Conservation (phyloP, 2,329 filamentous ascomycete species). For the Lizonia empirigonia region DNA sequence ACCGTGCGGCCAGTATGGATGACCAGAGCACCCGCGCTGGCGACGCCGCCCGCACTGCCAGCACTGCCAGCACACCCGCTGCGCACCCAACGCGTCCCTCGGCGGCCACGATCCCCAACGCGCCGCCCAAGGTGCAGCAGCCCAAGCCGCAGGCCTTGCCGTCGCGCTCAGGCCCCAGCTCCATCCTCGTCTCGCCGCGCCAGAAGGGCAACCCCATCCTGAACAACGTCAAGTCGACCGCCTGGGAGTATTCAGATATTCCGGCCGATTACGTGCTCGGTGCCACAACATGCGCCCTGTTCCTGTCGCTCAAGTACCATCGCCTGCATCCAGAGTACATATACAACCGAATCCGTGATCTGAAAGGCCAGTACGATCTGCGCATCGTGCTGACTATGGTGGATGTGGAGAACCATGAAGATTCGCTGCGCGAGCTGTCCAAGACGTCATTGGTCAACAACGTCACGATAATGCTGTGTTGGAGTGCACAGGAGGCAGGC, state of each 20-base stretch:
- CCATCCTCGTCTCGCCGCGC: conserved; percentile 86
- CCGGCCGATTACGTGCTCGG: conserved; percentile 91
- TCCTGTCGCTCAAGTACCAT: conserved; percentile 95
- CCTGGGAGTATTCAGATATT: conserved; percentile 99
- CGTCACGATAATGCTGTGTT: conserved; percentile 88
- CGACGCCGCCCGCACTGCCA: conserved; percentile 22
- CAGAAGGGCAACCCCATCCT: conserved; percentile 96
- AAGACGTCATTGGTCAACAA: conserved; percentile 94
- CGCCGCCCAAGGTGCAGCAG: conserved; percentile 68
- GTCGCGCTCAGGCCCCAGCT: conserved; percentile 68
- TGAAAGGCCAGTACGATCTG: conserved; percentile 85
- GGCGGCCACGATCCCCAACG: not conserved
- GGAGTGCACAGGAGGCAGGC: conserved; percentile 91
- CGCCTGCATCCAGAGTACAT: conserved; percentile 97
- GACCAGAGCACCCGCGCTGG: conserved; percentile 29
- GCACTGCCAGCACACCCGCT: conserved; percentile 23
- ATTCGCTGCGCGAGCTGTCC: conserved; percentile 83
- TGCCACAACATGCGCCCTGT: conserved; percentile 84
- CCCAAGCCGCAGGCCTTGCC: conserved; percentile 87
- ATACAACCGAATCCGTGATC: conserved; percentile 84
- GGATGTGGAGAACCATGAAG: conserved; percentile 93
- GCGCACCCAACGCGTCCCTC: conserved; percentile 20
- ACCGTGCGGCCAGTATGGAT: conserved; percentile 40
- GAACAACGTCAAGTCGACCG: conserved; percentile 76
- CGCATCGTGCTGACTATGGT: conserved; percentile 89